Base-by-base conservation (phyloP, 768 basidiomycete species). In the Suillus decipiens region DNA sequence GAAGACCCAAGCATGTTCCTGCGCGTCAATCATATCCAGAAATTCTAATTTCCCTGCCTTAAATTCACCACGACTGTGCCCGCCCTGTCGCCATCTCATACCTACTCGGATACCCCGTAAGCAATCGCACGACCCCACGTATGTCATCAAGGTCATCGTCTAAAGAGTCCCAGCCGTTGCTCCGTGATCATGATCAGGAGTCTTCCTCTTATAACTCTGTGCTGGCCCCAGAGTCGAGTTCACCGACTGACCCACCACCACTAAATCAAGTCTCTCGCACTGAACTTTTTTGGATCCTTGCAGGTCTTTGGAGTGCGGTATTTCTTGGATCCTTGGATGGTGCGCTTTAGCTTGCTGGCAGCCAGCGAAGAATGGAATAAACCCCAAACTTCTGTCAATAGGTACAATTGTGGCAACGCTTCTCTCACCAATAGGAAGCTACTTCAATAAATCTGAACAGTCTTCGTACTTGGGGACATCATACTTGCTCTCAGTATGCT, bases 401-500 rank as follows among this genome's bases (percentile, higher is more conserved):
- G 91, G 90, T 68, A 94, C 92, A 5, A 88, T 95, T 69, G 93
- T 95, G 64, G 93, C 93, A 33, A 95, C 93, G 2, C 82, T 95
- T 57, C 78, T 93, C 63, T 85, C 89, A 47, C 90, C 92, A 62
- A 94, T 95, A 67, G 93, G 93, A 60, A 93, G 90, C 71, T 84
- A 90, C 71, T 95, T 93, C 77, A 81, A 87, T 70, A 89, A 89
- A 73, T 89, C 88, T 41, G 86, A 89, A 70, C 86, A 90, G 66
- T 84, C 92, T 15, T 91, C 91, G 1, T 95, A 96, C 75, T 88
- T 97, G 63, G 95, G 92, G 37, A 94, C 93, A 14, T 84, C 92
- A 14, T 95, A 95, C 78, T 79, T 96, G 66, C 80, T 95, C 51
- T 93, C 91, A 60, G 86, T 95, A 45, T 95, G 93, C 71, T 95